A percentile compares a stretch with the other conserved stretches of the same genome.
Conservation (phyloP, 108 stramenopile species). For the Cyclotella kingstonii region DNA sequence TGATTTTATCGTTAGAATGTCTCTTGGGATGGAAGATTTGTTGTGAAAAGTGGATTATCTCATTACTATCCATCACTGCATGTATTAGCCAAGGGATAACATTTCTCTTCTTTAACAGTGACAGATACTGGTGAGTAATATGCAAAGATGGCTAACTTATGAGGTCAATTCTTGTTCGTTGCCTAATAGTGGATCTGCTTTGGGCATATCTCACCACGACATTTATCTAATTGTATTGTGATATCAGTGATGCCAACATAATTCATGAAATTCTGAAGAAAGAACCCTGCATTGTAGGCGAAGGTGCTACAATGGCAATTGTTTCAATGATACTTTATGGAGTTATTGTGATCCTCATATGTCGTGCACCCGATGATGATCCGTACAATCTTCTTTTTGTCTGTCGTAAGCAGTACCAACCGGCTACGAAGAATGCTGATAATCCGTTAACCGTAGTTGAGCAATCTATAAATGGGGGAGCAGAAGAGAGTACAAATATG, state of each 20-base stretch:
- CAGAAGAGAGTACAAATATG: constrained; percentile 1
- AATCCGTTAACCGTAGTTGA: neutral
- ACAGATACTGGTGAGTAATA: constrained; percentile 33
- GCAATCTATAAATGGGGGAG: constrained; percentile 6
- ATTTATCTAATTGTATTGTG: neutral
- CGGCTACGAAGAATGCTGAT: constrained; percentile 11
- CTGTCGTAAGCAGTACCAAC: constrained; percentile 7
- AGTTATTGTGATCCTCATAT: constrained; percentile 17
- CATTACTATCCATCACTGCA: constrained; percentile 11
- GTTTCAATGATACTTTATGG: constrained; percentile 18
- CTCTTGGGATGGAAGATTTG: constrained; percentile 26
- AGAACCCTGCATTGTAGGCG: constrained; percentile 22
- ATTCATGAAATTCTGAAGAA: constrained; percentile 30
- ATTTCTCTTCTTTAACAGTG: constrained; percentile 35
- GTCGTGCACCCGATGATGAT: constrained; percentile 21
- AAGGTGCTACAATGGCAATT: constrained; percentile 16
- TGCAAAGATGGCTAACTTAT: neutral
- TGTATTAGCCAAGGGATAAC: constrained; percentile 31
- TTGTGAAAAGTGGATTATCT: constrained; percentile 23
- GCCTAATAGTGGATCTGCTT: neutral
- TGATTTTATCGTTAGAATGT: constrained; percentile 13
- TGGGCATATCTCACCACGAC: neutral
- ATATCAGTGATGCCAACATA: constrained; percentile 26
- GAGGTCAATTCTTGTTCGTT: neutral
- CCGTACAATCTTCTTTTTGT: constrained; percentile 17